phyloP scores from a whole-genome alignment of 2,329 filamentous ascomycete species.

The Exserohilum rostratum region DNA sequence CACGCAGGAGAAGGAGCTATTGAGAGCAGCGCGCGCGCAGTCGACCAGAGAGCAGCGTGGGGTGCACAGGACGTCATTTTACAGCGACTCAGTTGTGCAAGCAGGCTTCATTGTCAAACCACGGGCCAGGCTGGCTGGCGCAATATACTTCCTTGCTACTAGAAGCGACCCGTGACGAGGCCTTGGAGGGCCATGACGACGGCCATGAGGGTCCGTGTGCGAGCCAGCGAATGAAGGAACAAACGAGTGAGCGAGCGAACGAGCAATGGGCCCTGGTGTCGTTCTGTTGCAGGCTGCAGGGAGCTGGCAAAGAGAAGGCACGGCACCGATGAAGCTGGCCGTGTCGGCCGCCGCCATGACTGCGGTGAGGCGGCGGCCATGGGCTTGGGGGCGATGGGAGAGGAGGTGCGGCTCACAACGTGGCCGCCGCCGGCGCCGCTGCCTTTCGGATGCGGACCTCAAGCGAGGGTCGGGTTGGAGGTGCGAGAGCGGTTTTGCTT shows the following conservation, averaged over 20 bases:
- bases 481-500: conserved; percentile 7
- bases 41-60: conserved; percentile 32
- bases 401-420: conserved; percentile 38
- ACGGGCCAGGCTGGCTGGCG: conserved; percentile 1
- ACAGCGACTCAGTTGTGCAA: conserved; percentile 28
- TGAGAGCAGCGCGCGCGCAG: conserved; percentile 7
- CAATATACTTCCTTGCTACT: not conserved
- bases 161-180: conserved; percentile 4
- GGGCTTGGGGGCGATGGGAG: conserved; percentile 2
- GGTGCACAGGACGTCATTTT: conserved; percentile 33
- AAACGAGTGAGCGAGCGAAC: no score
- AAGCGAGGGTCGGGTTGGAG: not conserved
- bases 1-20: conserved; percentile 38
- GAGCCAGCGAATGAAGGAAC: no score
- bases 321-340: not conserved
- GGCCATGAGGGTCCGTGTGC: not conserved
- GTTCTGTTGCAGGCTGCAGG: not conserved
- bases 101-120: conserved; percentile 9
- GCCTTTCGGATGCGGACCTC: conserved; percentile 21
- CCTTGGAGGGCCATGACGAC: not conserved
- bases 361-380: conserved; percentile 1
- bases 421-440: conserved; percentile 30
- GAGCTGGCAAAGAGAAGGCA: not conserved
- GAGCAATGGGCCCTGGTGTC: not conserved
- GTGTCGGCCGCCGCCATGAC: conserved; percentile 1